Evolutionary conservation across 768 basidiomycete species (phyloP), one percentile per base, ranked within the genome.

Genomic region (Artomyces pyxidatus): DNA sequence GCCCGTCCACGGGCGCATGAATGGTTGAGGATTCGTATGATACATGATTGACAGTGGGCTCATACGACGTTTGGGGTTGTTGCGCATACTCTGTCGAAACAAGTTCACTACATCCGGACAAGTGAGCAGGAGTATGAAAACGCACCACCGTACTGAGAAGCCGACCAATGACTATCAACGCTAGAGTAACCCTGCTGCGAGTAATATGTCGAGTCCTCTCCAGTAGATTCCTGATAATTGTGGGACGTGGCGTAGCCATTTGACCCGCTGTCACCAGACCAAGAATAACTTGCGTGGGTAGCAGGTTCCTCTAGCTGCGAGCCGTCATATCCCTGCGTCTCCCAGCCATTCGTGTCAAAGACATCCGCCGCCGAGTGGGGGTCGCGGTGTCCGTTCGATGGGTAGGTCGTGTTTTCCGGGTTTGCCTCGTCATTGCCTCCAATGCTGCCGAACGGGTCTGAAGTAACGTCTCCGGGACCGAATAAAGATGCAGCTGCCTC

Each of bases 401-500:
- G n/a, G 42, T 39, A 43, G 6, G 43, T 38, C 3, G 41, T 35
- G 30, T 29, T 30, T 17, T 27, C 27, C 14, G 35, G 21, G 37
- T 21, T 28, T 45, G 47, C 44, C 21, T 38, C 14, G 21, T 32
- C 44, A 35, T 35, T 42, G 42, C 37, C 45, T 23, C 46, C 40
- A 22, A 59, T 55, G 45, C 53, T 50, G n/a, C 68, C 58, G 44
- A 75, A 71, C 35, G 66, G 67, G 53, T 70, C 72, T 9, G 65
- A 68, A 28, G 65, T 50, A 17, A 77, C 60, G 60, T 87, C 83
- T 27, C 77, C 77, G 45, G 76, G 67, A 53, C 80, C 85, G 71
- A 91, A 91, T 40, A 91, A 82, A 49, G 85, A 81, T 45, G 87
- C 83, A 29, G 88, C 88, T 56, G 85, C 81, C 71, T 88, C 85